Conservation (phyloP, 2,329 filamentous ascomycete genomes). For the Chrysoporthe cubensis region DNA sequence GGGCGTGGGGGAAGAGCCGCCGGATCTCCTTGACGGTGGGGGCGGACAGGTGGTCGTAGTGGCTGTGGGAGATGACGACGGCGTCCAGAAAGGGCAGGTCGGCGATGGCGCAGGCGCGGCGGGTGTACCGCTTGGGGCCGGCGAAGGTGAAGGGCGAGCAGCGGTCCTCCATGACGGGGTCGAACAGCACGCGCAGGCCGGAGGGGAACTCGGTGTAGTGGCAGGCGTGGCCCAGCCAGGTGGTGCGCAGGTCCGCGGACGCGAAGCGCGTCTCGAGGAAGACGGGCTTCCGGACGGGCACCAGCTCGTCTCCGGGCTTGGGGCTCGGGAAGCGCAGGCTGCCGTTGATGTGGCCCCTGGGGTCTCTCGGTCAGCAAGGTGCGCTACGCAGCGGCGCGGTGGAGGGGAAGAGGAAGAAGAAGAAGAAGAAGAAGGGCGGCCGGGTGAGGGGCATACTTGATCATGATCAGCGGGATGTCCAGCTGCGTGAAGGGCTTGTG, state of each 20-base stretch:
- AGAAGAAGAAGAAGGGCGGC: no score
- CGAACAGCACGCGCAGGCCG: slow-evolving; percentile 87
- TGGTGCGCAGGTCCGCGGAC: slow-evolving; percentile 70
- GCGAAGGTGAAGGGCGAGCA: slow-evolving; percentile 76
- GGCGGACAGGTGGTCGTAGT: slow-evolving; percentile 90
- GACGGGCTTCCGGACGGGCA: slow-evolving; percentile 67
- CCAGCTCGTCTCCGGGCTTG: slow-evolving; percentile 57
- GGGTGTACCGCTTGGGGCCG: slow-evolving; percentile 78
- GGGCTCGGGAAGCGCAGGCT: slow-evolving; percentile 59
- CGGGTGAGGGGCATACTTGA: slow-evolving; percentile 39
- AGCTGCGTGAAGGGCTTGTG: slow-evolving; percentile 28
- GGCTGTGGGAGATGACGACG: slow-evolving; percentile 84
- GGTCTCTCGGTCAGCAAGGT: slow-evolving; percentile 2
- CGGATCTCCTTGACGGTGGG: slow-evolving; percentile 73
- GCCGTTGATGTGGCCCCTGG: slow-evolving; percentile 37
- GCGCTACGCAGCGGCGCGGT: no score
- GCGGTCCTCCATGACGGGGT: slow-evolving; percentile 88
- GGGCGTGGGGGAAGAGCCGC: slow-evolving; percentile 72
- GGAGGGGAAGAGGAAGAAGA: no score
- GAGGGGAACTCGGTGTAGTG: slow-evolving; percentile 89
- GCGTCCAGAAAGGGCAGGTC: slow-evolving; percentile 79
- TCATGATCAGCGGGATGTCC: slow-evolving; percentile 38
- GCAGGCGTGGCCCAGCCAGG: slow-evolving; percentile 94
- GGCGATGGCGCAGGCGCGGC: slow-evolving; percentile 73
- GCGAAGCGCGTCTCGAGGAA: slow-evolving; percentile 67